Base-by-base conservation (phyloP, 306 rosid species). In the Mucuna pruriens region DNA sequence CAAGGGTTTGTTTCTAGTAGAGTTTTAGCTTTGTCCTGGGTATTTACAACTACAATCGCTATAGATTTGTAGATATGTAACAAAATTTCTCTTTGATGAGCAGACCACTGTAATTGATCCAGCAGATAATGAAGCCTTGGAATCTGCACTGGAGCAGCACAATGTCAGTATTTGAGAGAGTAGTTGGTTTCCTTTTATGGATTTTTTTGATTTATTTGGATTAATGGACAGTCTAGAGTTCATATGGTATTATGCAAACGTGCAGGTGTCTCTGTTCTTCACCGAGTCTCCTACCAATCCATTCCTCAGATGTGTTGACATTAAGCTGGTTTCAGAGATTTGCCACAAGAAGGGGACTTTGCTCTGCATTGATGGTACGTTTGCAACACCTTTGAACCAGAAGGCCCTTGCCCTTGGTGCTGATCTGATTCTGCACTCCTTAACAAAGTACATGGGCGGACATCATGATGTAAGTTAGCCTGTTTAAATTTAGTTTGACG, bases 231-330 rank as follows among this genome's bases (percentile, higher is more conserved):
- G 61, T 75, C 60, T 38, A 45, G 82, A 49, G 29, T 74, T 52
- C 64, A 54, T 8, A 48, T 78, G 71, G 76, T 17, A 29, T 74
- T 74, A 45, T 79, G 31, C 71, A 20, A 77, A 10, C 22, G n/a
- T 87, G 82, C 87, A 95, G 99, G 97, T 93, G 79, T 90, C 97
- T 71, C 85, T 95, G 38, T 95, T 91, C 92, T 95, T 91, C 85
- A 95, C 99, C 0, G 99, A 95, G 84, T 95, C 99, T 80, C 99
- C 99, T 39, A 95, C 99, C 61, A 95, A 95, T 85, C 99, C 99
- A 23, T 95, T 90, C 88, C 91, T 95, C 52, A 87, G 99, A 90
- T 95, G 99, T 22, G 97, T 95, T 75, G 97, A 95, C 76, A 90
- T 95, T 78, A 89, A 95, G 90, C 88, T 82, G 78, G 99, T 95